Base-by-base conservation (phyloP, 345 rosid species). In the Eucalyptus sideroxylon region DNA sequence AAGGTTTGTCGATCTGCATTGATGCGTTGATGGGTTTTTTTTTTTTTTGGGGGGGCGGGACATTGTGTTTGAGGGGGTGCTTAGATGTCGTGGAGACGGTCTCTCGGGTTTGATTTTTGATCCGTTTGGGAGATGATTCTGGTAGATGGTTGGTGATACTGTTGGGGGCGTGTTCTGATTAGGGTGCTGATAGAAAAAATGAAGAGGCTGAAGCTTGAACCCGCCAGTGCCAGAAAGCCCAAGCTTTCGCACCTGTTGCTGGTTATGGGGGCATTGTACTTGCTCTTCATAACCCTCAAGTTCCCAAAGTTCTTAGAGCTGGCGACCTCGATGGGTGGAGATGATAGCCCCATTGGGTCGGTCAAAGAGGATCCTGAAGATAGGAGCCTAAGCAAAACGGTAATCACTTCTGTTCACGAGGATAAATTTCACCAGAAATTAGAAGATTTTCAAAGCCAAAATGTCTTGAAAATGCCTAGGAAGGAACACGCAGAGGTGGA, bases 261-360 rank as follows among this genome's bases (percentile, higher is more conserved):
- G 89, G 96, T 91, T 83, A 17, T 96, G 87, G 98, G 94, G 44
- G 93, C 94, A 81, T 89, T 96, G 55, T 98, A 97, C 95, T 93
- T 98, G 90, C 89, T 97, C 89, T 95, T 98, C 89, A 91, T 97
- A 87, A 96, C 97, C 40, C 92, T 94, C 50, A 98, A 96, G 94
- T 95, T 98, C 91, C 98, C 97, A 45, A 95, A 94, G 92, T 97
- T 97, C 91, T 89, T 98, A 62, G 95, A 96, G 93, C 91, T 94
- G 93, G 96, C 95, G 3, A 90, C 96, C 11, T 86, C 95, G 93
- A 88, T 96, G 90, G 93, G 97, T 92, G 97, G 98, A 21, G 97
- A 96, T 93, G 96, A 95, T 87, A 91, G 87, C 90, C 92, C 93
- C 89, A 88, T 92, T 90, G 96, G 94, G 80, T 87, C 95, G 87